These are phyloP conservation scores for Vitis rotundifolia DNA, from an alignment of 164 flowering plant species.

Conservation along the genomic window DNA sequence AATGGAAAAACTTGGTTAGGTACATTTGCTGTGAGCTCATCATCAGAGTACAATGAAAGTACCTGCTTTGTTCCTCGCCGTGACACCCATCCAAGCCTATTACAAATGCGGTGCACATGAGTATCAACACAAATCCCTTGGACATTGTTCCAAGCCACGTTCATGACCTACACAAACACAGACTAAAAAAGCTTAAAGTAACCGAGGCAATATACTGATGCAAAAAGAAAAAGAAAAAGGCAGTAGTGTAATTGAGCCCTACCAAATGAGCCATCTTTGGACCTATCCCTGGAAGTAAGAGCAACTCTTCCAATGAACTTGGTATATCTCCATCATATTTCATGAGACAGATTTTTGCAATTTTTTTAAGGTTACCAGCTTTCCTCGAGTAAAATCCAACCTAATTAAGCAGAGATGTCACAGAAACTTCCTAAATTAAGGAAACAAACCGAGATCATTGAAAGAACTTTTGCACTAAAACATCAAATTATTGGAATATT, in stretches of 20 bases:
- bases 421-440: background rate
- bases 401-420: slow-evolving; percentile 31
- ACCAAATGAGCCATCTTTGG: slow-evolving; percentile 99
- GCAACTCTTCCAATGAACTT: slow-evolving; percentile 79
- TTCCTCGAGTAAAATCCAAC: slow-evolving; percentile 94
- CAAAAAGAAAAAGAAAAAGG: background rate
- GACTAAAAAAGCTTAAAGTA: background rate
- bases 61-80: slow-evolving; percentile 73
- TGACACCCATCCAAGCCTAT: slow-evolving; percentile 95
- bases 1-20: background rate
- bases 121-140: slow-evolving; percentile 99
- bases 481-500: no score
- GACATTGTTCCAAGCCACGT: slow-evolving; percentile 87
- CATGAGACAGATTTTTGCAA: slow-evolving; percentile 76
- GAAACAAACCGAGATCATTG: background rate
- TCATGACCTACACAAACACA: slow-evolving; percentile 68
- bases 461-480: background rate
- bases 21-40: background rate
- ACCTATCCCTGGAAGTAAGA: slow-evolving; percentile 92
- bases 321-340: slow-evolving; percentile 94
- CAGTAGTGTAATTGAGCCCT: slow-evolving; percentile 14
- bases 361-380: slow-evolving; percentile 84
- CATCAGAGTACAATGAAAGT: background rate
- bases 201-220: background rate
- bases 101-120: slow-evolving; percentile 96